These are phyloP conservation scores for Termitomyces sp. DNA, from an alignment of 768 basidiomycete genomes.

Conservation along the genomic window DNA sequence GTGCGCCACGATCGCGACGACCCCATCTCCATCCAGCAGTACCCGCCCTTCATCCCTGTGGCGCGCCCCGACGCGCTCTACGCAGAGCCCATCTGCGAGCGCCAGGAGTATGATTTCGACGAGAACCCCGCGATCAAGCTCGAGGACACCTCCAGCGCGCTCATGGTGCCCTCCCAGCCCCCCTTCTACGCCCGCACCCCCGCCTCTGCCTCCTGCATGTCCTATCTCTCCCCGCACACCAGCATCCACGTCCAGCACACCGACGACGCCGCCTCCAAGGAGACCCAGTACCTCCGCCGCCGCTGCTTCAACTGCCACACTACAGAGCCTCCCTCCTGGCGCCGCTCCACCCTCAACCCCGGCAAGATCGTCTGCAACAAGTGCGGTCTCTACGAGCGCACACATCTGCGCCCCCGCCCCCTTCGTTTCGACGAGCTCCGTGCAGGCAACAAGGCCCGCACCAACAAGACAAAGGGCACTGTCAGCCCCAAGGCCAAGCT, in stretches of 20 bases:
- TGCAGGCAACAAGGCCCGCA: slow-evolving; percentile 75
- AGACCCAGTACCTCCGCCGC: slow-evolving; percentile 84
- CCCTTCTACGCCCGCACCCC: slow-evolving; percentile 36
- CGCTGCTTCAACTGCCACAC: slow-evolving; percentile 91
- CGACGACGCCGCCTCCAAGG: slow-evolving; percentile 85
- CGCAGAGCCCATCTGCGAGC: slow-evolving; percentile 21
- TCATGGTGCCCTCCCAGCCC: slow-evolving; percentile 61
- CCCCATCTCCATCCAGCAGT: slow-evolving; percentile 24
- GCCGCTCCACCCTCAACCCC: slow-evolving; percentile 80
- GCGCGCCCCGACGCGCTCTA: slow-evolving; percentile 31
- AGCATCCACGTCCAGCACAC: slow-evolving; percentile 79
- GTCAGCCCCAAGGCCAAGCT: slow-evolving; percentile 32
- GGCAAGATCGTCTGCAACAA: slow-evolving; percentile 96
- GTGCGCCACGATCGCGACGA: slow-evolving; percentile 67
- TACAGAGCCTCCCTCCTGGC: slow-evolving; percentile 86
- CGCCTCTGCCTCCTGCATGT: slow-evolving; percentile 18
- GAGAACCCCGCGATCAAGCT: slow-evolving; percentile 37
- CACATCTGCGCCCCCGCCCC: slow-evolving; percentile 76
- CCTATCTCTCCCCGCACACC: slow-evolving; percentile 35
- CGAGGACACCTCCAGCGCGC: slow-evolving; percentile 36
- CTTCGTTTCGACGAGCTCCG: slow-evolving; percentile 85
- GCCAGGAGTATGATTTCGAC: slow-evolving; percentile 21
- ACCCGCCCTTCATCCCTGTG: slow-evolving; percentile 26
- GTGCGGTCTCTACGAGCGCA: slow-evolving; percentile 88
- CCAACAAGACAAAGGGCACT: slow-evolving; percentile 37